Conservation (phyloP, 2,329 filamentous ascomycete genomes). For the Nemania sp. region DNA sequence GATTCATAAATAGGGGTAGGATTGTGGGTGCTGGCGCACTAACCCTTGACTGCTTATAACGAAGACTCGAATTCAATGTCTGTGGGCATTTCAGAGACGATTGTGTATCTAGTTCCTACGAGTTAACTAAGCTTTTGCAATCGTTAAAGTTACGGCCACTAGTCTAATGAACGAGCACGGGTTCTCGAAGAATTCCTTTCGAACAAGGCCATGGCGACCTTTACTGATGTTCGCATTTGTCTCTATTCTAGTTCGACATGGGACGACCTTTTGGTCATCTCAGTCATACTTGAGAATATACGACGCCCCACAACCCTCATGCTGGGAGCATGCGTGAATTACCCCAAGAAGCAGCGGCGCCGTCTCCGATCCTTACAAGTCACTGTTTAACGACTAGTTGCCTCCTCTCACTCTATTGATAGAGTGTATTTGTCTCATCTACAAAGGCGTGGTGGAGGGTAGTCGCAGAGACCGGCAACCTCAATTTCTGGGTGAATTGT, state of each 20-base stretch:
- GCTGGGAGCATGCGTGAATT: background rate
- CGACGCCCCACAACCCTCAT: background rate
- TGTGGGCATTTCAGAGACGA: background rate
- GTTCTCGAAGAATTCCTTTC: background rate
- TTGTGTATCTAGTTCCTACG: background rate
- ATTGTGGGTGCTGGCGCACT: no score
- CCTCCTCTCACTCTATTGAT: background rate
- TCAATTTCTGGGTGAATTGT: constrained; percentile 1
- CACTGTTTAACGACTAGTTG: background rate
- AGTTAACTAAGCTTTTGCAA: background rate
- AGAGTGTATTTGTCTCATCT: constrained; percentile 1
- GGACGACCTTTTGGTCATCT: background rate
- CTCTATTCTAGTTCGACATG: constrained; percentile 11
- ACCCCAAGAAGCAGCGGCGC: background rate
- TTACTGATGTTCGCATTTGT: background rate
- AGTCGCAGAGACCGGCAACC: background rate
- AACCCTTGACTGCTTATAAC: background rate
- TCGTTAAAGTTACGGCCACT: background rate
- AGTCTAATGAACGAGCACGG: background rate
- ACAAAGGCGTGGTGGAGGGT: constrained; percentile 1
- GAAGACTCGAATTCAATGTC: background rate
- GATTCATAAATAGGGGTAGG: no score
- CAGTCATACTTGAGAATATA: background rate
- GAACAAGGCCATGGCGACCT: background rate
- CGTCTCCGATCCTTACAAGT: constrained; percentile 2